Conservation (phyloP, 768 basidiomycete genomes). For the Serendipita indica region DNA sequence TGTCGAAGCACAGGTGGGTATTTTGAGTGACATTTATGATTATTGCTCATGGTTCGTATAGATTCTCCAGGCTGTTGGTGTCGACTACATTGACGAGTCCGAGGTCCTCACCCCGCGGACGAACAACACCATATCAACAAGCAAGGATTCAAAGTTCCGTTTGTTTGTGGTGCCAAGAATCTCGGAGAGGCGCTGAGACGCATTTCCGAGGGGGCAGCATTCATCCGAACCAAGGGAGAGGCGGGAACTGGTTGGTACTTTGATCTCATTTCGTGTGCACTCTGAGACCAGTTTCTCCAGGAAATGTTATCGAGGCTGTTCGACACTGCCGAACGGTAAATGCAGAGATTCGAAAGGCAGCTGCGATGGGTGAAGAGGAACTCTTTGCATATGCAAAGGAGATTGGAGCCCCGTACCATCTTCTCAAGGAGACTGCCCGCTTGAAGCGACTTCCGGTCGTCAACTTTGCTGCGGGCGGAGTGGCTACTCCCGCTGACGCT, state of each 20-base stretch:
- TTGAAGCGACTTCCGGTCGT: conserved; percentile 89
- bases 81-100: conserved; percentile 94
- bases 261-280: neutral
- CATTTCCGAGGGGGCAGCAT: conserved; percentile 93
- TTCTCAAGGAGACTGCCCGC: conserved; percentile 91
- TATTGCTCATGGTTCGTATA: conserved; percentile 21
- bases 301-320: conserved; percentile 87
- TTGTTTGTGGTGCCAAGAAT: conserved; percentile 91
- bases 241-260: conserved; percentile 46
- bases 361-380: conserved; percentile 88
- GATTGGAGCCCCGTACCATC: conserved; percentile 83
- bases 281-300: conserved; percentile 20
- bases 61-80: conserved; percentile 87
- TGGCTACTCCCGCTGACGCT: conserved; percentile 89
- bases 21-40: neutral
- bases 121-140: conserved; percentile 96
- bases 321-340: conserved; percentile 76
- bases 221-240: conserved; percentile 96
- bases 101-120: conserved; percentile 82
- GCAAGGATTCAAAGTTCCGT: conserved; percentile 85
- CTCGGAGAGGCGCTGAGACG: conserved; percentile 92
- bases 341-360: conserved; percentile 70
- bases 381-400: conserved; percentile 88
- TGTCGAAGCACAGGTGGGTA: conserved; percentile 75
- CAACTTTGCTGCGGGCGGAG: conserved; percentile 90